phyloP scores from a whole-genome alignment of 2,329 filamentous ascomycete genomes.

The Cryphonectria naterciae region DNA sequence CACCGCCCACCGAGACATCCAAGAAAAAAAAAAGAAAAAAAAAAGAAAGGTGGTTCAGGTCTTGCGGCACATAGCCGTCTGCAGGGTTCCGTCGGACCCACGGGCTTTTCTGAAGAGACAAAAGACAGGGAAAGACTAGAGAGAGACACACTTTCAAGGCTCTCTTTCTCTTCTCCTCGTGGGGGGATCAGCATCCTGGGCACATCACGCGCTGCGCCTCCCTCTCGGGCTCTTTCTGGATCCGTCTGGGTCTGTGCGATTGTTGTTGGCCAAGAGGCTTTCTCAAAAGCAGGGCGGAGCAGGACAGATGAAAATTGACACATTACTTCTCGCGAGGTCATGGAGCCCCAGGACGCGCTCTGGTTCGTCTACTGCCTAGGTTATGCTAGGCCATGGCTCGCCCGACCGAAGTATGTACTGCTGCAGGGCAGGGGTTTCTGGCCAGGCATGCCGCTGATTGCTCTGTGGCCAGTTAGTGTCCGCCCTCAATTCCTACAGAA shows the following conservation, averaged over 20 bases:
- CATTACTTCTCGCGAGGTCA: not conserved
- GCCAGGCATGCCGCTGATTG: constrained; percentile 25
- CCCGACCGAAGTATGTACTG: constrained; percentile 15
- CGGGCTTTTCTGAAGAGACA: not conserved
- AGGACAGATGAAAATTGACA: constrained; percentile 21
- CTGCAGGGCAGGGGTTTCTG: constrained; percentile 13
- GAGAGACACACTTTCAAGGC: not conserved
- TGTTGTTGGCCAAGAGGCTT: constrained; percentile 16
- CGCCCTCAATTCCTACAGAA: constrained; percentile 13
- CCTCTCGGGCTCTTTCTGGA: not conserved
- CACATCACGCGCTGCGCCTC: constrained; percentile 19
- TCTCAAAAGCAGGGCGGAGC: constrained; percentile 24
- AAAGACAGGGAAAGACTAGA: not conserved
- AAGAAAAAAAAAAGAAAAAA: no score
- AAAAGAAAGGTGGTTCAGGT: constrained; percentile 15
- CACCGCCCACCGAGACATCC: not conserved
- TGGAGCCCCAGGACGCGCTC: constrained; percentile 17
- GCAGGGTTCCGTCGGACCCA: not conserved
- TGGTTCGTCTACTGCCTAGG: constrained; percentile 19
- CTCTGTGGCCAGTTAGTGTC: constrained; percentile 23
- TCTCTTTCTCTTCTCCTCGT: not conserved
- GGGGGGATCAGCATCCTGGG: constrained; percentile 7
- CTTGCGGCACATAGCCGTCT: constrained; percentile 17
- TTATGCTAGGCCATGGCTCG: constrained; percentile 1
- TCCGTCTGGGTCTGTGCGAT: constrained; percentile 7